A percentile compares a stretch with the other conserved stretches of the same genome.
Evolutionary conservation across 805 yeast species (phyloP).

Genomic region (Clavispora carvajalis): DNA sequence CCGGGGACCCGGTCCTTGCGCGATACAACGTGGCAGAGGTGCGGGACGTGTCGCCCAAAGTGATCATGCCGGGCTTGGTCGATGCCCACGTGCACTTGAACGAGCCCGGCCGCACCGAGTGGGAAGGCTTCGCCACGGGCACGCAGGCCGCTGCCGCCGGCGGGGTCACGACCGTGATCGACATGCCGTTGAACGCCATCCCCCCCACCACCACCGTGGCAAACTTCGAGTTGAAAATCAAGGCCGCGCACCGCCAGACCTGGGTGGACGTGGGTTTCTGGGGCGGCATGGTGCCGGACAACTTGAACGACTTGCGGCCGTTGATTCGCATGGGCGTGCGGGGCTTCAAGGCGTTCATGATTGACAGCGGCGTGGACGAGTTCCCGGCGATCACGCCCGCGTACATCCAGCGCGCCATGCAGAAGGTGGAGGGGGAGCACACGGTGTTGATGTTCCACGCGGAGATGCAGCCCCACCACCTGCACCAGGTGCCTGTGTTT

Average conservation of each 20-base stretch:
- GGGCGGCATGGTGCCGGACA: conserved; percentile 91
- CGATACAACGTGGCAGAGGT: conserved; percentile 41
- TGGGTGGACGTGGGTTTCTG: conserved; percentile 96
- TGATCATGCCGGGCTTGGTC: conserved; percentile 83
- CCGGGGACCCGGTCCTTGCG: conserved; percentile 35
- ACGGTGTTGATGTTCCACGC: conserved; percentile 91
- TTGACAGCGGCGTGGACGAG: conserved; percentile 95
- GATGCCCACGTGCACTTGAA: conserved; percentile 93
- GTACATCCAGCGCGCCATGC: conserved; percentile 66
- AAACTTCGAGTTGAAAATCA: conserved; percentile 67
- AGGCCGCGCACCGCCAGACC: conserved; percentile 74
- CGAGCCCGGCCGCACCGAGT: conserved; percentile 96
- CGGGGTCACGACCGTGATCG: conserved; percentile 92
- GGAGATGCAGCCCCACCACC: conserved; percentile 57
- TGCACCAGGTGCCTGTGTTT: conserved; percentile 17
- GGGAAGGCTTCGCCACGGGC: conserved; percentile 98
- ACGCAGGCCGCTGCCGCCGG: conserved; percentile 93
- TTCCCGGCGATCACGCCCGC: conserved; percentile 73
- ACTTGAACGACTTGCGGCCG: conserved; percentile 64
- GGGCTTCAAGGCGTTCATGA: conserved; percentile 89
- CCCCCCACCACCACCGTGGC: conserved; percentile 89
- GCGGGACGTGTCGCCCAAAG: conserved; percentile 55
- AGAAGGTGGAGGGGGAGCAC: conserved; percentile 50
- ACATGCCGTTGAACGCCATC: conserved; percentile 93
- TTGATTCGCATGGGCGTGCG: conserved; percentile 81